A percentile compares a stretch with the other conserved stretches of the same genome.
phyloP scores from a whole-genome alignment of 2,329 filamentous ascomycete genomes.

The Xylariomycetidae sp. region DNA sequence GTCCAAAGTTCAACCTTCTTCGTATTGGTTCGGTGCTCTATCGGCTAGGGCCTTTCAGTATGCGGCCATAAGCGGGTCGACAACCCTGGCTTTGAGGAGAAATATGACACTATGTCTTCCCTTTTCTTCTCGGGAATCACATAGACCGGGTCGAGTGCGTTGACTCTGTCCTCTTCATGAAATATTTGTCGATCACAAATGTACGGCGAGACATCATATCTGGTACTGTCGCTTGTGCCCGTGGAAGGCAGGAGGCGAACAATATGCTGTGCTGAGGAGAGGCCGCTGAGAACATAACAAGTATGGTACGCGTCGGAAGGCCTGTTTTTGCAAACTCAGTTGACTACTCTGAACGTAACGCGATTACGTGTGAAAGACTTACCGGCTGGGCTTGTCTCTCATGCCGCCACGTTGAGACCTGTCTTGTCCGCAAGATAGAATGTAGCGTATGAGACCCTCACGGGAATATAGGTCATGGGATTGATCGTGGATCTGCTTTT shows the following conservation, averaged over 20 bases:
- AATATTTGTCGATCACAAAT: conserved; percentile 58
- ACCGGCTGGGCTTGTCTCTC: conserved; percentile 91
- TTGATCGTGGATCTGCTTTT: conserved; percentile 22
- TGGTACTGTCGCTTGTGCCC: conserved; percentile 36
- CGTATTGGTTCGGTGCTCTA: conserved; percentile 26
- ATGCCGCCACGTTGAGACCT: conserved; percentile 68
- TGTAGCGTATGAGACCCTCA: conserved; percentile 82
- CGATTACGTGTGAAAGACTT: conserved; percentile 33
- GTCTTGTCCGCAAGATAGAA: conserved; percentile 83
- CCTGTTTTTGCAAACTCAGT: conserved; percentile 35
- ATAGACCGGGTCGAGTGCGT: conserved; percentile 76
- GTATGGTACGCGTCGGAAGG: conserved; percentile 86
- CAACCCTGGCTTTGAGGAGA: conserved; percentile 53
- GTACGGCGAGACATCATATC: conserved; percentile 39
- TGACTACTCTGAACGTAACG: conserved; percentile 6
- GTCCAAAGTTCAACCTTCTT: no score
- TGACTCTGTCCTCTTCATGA: conserved; percentile 65
- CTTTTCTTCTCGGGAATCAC: conserved; percentile 71
- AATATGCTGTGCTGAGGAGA: conserved; percentile 76
- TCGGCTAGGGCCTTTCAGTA: conserved; percentile 26
- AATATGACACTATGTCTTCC: conserved; percentile 61
- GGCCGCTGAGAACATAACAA: conserved; percentile 82
- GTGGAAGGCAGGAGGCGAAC: conserved; percentile 30
- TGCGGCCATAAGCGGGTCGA: conserved; percentile 35
- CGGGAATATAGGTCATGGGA: conserved; percentile 58